Percentiles rank a stretch among this genome's conserved stretches.
These are phyloP conservation scores for Zizania latifolia DNA, from an alignment of 176 grass and related monocot genomes.

Conservation along the genomic window DNA sequence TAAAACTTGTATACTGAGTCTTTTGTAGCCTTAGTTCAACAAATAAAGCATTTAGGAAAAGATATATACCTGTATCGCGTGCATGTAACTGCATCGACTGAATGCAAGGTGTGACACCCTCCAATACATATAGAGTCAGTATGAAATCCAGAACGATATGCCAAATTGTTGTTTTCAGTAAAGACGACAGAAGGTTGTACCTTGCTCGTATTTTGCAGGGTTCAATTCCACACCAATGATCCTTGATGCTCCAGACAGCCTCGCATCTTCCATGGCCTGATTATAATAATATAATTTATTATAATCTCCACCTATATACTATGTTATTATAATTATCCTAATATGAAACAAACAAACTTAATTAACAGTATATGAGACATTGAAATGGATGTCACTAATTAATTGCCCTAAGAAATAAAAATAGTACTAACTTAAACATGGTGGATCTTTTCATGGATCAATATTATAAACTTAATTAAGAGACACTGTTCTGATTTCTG, in stretches of 20 bases:
- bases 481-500: too few relatives aligned
- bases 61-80: slow-evolving; percentile 76
- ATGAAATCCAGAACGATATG: background rate
- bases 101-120: slow-evolving; percentile 97
- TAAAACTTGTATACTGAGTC: background rate
- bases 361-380: too few relatives aligned
- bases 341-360: too few relatives aligned
- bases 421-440: too few relatives aligned
- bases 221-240: slow-evolving; percentile 90
- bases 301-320: too few relatives aligned
- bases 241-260: slow-evolving; percentile 63
- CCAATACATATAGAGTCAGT: slow-evolving; percentile 64
- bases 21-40: background rate
- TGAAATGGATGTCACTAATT: too few relatives aligned
- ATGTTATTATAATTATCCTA: too few relatives aligned
- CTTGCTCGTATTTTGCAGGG: slow-evolving; percentile 63
- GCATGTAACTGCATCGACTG: slow-evolving; percentile 97
- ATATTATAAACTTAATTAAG: too few relatives aligned
- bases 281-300: too few relatives aligned
- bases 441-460: too few relatives aligned
- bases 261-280: slow-evolving; percentile 85
- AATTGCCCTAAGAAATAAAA: too few relatives aligned
- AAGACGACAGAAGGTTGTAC: slow-evolving; percentile 3
- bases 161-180: background rate
- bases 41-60: background rate